Conservation (phyloP, 2,329 filamentous ascomycete species). For the Ophiostoma pallidulum region DNA sequence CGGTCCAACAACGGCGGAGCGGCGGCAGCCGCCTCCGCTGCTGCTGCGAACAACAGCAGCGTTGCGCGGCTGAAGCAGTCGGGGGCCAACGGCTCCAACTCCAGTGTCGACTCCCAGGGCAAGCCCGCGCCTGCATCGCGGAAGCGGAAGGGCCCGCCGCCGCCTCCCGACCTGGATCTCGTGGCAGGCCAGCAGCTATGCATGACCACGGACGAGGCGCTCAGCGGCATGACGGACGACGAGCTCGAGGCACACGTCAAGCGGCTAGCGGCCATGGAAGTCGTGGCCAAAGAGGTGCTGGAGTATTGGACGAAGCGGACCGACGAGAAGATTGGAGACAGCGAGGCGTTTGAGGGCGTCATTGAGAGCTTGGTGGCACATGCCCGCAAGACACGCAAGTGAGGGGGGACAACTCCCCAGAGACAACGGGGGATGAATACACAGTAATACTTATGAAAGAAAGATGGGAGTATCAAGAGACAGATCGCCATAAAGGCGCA, state of each 20-base stretch:
- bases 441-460: not conserved
- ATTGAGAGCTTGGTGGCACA: slow-evolving; percentile 95
- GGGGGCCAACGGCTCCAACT: slow-evolving; percentile 44
- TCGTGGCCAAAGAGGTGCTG: slow-evolving; percentile 64
- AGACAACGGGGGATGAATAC: not conserved
- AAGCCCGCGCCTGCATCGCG: slow-evolving; percentile 33
- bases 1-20: slow-evolving; percentile 31
- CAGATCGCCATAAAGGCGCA: not conserved
- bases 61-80: slow-evolving; percentile 27
- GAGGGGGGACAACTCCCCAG: not conserved
- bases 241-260: slow-evolving; percentile 66
- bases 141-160: slow-evolving; percentile 48
- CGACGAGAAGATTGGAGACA: slow-evolving; percentile 80
- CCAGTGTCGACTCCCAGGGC: slow-evolving; percentile 51
- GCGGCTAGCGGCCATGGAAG: slow-evolving; percentile 59
- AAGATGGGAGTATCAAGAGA: not conserved
- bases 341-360: slow-evolving; percentile 89
- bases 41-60: slow-evolving; percentile 15
- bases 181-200: slow-evolving; percentile 70
- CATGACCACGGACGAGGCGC: slow-evolving; percentile 72
- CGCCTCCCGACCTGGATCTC: slow-evolving; percentile 68
- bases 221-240: slow-evolving; percentile 66
- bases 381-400: slow-evolving; percentile 75
- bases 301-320: slow-evolving; percentile 82
- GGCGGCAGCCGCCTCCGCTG: not conserved